Percentiles rank a stretch among this genome's conserved stretches.
phyloP scores from a whole-genome alignment of 768 basidiomycete species.

The Dioszegia aurantiaca region DNA sequence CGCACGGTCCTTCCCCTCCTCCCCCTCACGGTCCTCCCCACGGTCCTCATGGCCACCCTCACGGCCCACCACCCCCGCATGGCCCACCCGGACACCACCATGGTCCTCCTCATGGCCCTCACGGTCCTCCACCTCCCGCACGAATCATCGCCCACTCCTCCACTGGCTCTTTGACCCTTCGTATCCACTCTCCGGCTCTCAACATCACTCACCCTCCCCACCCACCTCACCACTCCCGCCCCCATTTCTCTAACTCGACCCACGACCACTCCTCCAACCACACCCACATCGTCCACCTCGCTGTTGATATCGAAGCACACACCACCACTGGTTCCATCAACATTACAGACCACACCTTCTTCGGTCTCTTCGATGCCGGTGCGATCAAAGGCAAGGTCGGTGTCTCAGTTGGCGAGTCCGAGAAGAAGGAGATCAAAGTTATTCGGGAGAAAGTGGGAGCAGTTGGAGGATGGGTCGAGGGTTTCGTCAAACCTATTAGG shows the following conservation, averaged over 20 bases:
- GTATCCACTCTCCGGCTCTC: slow-evolving; percentile 21
- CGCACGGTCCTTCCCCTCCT: neutral
- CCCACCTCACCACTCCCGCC: neutral
- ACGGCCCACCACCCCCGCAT: slow-evolving; percentile 16
- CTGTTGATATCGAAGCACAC: slow-evolving; percentile 22
- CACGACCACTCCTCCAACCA: neutral
- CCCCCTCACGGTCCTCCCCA: slow-evolving; percentile 13
- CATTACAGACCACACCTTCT: slow-evolving; percentile 23
- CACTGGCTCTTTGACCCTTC: slow-evolving; percentile 30
- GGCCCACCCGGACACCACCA: slow-evolving; percentile 10
- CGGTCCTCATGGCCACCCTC: slow-evolving; percentile 12
- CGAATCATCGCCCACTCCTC: slow-evolving; percentile 29
- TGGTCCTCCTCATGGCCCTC: slow-evolving; percentile 6
- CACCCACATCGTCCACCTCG: neutral
- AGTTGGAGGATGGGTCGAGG: slow-evolving; percentile 24
- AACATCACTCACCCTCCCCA: no score
- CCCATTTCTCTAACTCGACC: neutral
- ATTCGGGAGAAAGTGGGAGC: slow-evolving; percentile 23
- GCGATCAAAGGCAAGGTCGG: slow-evolving; percentile 21
- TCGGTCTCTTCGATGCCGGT: slow-evolving; percentile 30
- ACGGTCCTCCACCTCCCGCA: slow-evolving; percentile 19
- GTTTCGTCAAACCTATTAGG: slow-evolving; percentile 27
- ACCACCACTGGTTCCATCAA: slow-evolving; percentile 25
- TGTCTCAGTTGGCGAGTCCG: slow-evolving; percentile 15
- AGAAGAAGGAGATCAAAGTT: slow-evolving; percentile 30